Conservation (phyloP, 2,329 filamentous ascomycete species). For the Penicillium nordicum region DNA sequence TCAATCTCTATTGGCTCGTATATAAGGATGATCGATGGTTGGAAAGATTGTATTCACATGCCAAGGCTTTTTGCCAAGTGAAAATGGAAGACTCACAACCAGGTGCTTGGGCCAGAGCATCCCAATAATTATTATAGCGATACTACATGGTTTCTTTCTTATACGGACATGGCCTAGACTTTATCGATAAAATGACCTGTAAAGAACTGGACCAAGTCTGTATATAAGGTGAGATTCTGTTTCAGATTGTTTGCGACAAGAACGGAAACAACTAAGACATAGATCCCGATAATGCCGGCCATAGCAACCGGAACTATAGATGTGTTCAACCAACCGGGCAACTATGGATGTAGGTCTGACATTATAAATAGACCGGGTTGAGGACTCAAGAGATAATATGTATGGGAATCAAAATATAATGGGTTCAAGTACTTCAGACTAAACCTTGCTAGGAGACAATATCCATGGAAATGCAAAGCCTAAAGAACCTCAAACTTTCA, state of each 20-base stretch:
- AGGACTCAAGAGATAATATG: neutral
- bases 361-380: neutral
- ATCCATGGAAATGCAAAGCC: neutral
- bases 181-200: constrained; percentile 51
- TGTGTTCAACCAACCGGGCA: neutral
- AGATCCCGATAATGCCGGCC: constrained; percentile 99
- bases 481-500: neutral
- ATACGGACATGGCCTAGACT: no score
- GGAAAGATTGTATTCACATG: no score
- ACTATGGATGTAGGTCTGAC: neutral
- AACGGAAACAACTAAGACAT: constrained; percentile 86
- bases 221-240: constrained; percentile 70
- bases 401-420: neutral
- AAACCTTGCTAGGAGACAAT: neutral
- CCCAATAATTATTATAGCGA: no score
- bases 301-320: constrained; percentile 86
- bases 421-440: neutral
- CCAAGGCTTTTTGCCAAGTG: no score
- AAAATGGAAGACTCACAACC: no score
- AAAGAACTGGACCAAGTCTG: constrained; percentile 80
- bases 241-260: constrained; percentile 75
- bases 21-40: no score
- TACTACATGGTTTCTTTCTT: no score
- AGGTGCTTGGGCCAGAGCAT: no score
- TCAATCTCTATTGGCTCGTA: no score